Evolutionary conservation across 192 early-diverging fungal genomes (phyloP).

Genomic region (Helicostylum pulchrum): DNA sequence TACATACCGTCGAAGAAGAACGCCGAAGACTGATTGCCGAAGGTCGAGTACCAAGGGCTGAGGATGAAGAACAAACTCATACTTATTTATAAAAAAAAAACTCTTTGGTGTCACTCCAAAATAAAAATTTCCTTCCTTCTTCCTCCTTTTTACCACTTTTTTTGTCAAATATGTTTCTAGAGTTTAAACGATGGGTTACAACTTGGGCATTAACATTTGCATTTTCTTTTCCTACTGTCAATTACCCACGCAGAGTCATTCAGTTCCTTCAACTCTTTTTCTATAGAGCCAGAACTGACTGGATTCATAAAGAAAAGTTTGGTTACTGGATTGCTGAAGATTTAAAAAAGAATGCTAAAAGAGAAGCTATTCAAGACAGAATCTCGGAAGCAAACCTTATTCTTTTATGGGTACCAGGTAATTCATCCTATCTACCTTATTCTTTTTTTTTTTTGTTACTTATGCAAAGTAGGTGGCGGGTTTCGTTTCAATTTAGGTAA

Average conservation of each 20-base stretch:
- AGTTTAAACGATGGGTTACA: slow-evolving; percentile 10
- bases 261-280: background rate
- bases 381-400: slow-evolving; percentile 6
- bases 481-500: slow-evolving; percentile 21
- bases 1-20: slow-evolving; percentile 35
- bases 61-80: background rate
- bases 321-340: slow-evolving; percentile 18
- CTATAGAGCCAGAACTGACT: slow-evolving; percentile 5
- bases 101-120: background rate
- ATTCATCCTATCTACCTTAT: too few species aligned
- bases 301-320: slow-evolving; percentile 4
- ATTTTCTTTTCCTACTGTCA: background rate
- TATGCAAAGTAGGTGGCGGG: slow-evolving; percentile 16
- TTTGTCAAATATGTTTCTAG: background rate
- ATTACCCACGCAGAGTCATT: background rate
- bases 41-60: slow-evolving; percentile 14
- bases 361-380: slow-evolving; percentile 12
- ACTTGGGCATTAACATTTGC: background rate
- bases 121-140: background rate
- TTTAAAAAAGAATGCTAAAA: slow-evolving; percentile 16
- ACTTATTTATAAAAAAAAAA: background rate
- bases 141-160: background rate
- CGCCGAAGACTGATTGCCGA: slow-evolving; percentile 30
- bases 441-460: too few species aligned
- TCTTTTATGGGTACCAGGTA: slow-evolving; percentile 24